Base-by-base conservation (phyloP, 2,329 filamentous ascomycete species). In the Penicillium vulpinum region DNA sequence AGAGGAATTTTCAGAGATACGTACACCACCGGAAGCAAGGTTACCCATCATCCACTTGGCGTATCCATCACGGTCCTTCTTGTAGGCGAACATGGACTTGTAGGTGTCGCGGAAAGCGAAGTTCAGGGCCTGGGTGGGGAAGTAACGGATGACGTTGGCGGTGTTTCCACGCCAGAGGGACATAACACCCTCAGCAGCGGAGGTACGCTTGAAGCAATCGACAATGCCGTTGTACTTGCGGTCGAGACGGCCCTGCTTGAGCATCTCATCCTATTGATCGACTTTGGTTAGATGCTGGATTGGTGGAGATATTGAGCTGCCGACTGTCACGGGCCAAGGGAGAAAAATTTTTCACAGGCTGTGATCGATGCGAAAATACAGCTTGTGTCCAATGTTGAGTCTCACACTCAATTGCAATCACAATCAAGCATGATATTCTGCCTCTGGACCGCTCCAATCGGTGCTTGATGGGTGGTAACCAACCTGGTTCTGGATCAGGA, bases 91-190 rank as follows among this genome's bases (percentile, higher is more conserved):
- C 92, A 99, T 95, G 78, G 89, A 86, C 92, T 99, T 99, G 92
- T 97, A 99, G 88, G 95, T 97, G 83, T 99, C 94, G 82, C 94
- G 94, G 94, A 99, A 99, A 80, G 94, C 94, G 79, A 99, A 99
- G 92, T 99, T 99, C 81, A 99, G 86, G 75, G 94, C 94, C 88
- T 99, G 94, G 81, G 94, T 99, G 73, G 94, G 94, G 91, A 99
- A 99, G 87, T 99, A 99, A 90, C 94, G 94, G 87, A 99, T 96
- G 82, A 99, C 94, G 89, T 99, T 99, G 91, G 94, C 94, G 79
- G 94, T 99, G 91, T 99, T 99, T 83, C 94, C 94, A 88, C 94
- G 88, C 94, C 94, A 99, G 75, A 99, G 87, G 68, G 93, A 88
- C 81, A 94, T 88, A 74, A 94, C 82, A 90, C 94, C 94, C 87